These are phyloP conservation scores for Beauveria medogensis DNA, from an alignment of 2,329 filamentous ascomycete species.

Conservation along the genomic window DNA sequence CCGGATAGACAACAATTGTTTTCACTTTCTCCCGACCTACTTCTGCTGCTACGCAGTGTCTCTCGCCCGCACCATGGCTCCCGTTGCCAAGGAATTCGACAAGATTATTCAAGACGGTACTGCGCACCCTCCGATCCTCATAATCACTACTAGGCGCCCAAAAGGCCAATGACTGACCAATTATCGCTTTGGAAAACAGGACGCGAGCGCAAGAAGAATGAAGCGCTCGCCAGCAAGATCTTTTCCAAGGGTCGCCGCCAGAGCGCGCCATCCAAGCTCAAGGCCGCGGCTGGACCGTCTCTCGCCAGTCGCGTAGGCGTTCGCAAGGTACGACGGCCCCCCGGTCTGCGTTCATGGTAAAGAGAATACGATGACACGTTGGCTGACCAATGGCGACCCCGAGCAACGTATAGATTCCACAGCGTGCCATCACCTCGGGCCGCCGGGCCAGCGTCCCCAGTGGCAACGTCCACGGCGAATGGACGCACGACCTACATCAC, in stretches of 20 bases:
- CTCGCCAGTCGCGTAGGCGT: constrained; percentile 67
- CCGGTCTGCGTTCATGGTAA: not conserved
- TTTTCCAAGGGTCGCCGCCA: constrained; percentile 54
- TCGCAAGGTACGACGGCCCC: constrained; percentile 48
- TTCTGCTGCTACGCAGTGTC: not conserved
- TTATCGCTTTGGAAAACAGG: constrained; percentile 26
- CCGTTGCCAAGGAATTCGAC: constrained; percentile 14
- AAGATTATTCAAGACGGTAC: constrained; percentile 15
- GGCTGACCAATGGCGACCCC: not conserved
- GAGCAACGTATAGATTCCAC: constrained; percentile 15
- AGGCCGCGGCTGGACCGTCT: constrained; percentile 40
- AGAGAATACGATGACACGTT: not conserved
- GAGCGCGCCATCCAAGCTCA: constrained; percentile 46
- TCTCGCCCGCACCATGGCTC: constrained; percentile 4
- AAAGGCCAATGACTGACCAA: not conserved
- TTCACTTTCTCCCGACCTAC: not conserved
- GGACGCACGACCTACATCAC: constrained; percentile 62
- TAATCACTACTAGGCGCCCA: not conserved
- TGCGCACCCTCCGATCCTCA: not conserved
- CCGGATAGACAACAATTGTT: not conserved
- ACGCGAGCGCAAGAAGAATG: constrained; percentile 63
- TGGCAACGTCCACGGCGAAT: constrained; percentile 57
- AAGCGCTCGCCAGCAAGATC: constrained; percentile 63
- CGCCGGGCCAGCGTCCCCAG: constrained; percentile 29
- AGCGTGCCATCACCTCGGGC: constrained; percentile 13